Conservation (phyloP, 2,329 filamentous ascomycete genomes). For the Colletotrichum siamense region DNA sequence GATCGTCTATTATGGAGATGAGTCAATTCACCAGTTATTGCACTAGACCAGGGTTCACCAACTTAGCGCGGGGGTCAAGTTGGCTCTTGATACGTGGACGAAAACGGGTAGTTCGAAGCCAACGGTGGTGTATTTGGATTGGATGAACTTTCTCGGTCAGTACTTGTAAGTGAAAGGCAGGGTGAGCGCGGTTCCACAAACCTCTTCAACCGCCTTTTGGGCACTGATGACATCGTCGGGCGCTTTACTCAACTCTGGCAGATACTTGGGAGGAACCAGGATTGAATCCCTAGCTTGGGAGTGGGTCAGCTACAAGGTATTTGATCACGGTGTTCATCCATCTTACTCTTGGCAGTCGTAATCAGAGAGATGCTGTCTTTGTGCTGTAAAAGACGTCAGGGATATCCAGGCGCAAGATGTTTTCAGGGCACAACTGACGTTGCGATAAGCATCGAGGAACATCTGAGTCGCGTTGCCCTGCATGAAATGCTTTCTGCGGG, state of each 20-base stretch:
- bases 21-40: background rate
- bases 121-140: background rate
- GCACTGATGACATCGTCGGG: background rate
- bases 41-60: background rate
- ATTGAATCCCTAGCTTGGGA: background rate
- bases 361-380: background rate
- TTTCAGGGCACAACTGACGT: background rate
- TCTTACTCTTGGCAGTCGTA: background rate
- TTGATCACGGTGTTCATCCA: rapidly evolving
- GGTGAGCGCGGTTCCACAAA: background rate
- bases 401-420: rapidly evolving
- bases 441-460: background rate
- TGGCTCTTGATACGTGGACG: background rate
- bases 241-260: background rate
- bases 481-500: background rate
- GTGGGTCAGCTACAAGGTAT: too few species aligned
- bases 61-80: background rate
- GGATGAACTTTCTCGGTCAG: background rate
- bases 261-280: background rate
- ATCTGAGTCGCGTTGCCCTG: background rate
- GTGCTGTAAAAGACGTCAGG: background rate
- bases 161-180: background rate
- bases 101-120: background rate
- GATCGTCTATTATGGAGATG: background rate
- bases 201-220: background rate